A percentile compares a stretch with the other conserved stretches of the same genome.
phyloP scores from a whole-genome alignment of 345 rosid genomes.

The Gossypium longicalyx region DNA sequence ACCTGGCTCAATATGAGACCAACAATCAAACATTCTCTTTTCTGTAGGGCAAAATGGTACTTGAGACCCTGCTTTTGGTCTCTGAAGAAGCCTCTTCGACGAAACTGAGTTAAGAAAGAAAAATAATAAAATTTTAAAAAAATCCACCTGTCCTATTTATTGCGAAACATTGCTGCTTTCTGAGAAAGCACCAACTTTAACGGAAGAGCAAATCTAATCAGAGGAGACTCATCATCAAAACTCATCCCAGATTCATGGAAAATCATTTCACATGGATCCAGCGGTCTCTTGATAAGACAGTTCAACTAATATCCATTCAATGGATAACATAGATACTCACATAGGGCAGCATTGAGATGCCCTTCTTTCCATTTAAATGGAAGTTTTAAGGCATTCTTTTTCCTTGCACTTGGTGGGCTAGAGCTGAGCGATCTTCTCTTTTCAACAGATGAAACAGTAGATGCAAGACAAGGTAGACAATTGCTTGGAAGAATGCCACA shows the following conservation, averaged over 20 bases:
- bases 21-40: conserved; percentile 61
- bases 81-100: conserved; percentile 53
- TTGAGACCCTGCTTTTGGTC: conserved; percentile 71
- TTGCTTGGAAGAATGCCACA: conserved; percentile 69
- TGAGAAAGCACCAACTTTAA: background rate
- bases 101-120: conserved; percentile 49
- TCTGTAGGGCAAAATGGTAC: conserved; percentile 51
- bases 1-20: conserved; percentile 60
- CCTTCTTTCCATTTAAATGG: conserved; percentile 88
- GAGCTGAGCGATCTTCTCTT: conserved; percentile 66
- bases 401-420: conserved; percentile 61
- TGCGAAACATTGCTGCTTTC: background rate
- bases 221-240: background rate
- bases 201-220: background rate
- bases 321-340: conserved; percentile 41
- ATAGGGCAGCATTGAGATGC: conserved; percentile 45
- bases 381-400: conserved; percentile 49
- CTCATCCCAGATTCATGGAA: background rate
- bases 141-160: background rate
- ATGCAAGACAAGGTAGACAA: conserved; percentile 82
- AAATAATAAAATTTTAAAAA: background rate
- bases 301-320: background rate
- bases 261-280: background rate
- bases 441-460: conserved; percentile 58
- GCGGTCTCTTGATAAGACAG: background rate